Evolutionary conservation across 441 rosid species (phyloP), one percentile per base, ranked within the genome.

Genomic region (Adansonia grandidieri): DNA sequence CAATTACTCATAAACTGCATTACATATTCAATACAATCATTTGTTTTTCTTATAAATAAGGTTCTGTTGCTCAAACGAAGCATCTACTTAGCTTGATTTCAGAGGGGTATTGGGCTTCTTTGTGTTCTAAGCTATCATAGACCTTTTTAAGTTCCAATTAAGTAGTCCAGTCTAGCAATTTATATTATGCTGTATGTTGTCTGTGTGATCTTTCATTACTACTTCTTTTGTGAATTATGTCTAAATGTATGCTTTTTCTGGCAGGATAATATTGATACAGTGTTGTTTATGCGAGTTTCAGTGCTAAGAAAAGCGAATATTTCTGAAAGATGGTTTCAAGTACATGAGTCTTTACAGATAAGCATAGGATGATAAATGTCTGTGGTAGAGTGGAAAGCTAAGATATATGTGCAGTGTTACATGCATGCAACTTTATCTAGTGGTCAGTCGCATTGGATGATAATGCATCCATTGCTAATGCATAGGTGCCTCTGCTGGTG

Each of bases 381-480:
- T 37, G 47, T 44, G 70, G 19, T 57, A 32, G 69, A 20, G 61
- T 67, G 57, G 50, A 58, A 81, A 76, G 45, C 77, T 73, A 64
- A 82, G 62, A 75, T 71, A 65, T 67, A 7, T 19, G 37, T 66
- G 76, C 71, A 56, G 78, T 73, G 57, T 45, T 76, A 48, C 57
- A 4, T 65, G 71, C 64, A n/a, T 56, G 76, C 42, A 47, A 79
- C 60, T 74, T 79, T 74, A 45, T 37, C 57, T 61, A 67, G 73
- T 62, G 72, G 58, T 73, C 68, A 69, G 83, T 78, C 48, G 54
- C 73, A 47, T 84, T 58, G 50, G 78, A 74, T 64, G 81, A 82
- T 71, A 73, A 86, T 84, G 91, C 88, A 78, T 83, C 80, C 70
- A 64, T 85, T 78, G 79, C 83, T 79, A 80, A 79, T 88, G 93